These are phyloP conservation scores for Pseudogymnoascus pannorum DNA, from an alignment of 2,329 filamentous ascomycete genomes.

Conservation along the genomic window DNA sequence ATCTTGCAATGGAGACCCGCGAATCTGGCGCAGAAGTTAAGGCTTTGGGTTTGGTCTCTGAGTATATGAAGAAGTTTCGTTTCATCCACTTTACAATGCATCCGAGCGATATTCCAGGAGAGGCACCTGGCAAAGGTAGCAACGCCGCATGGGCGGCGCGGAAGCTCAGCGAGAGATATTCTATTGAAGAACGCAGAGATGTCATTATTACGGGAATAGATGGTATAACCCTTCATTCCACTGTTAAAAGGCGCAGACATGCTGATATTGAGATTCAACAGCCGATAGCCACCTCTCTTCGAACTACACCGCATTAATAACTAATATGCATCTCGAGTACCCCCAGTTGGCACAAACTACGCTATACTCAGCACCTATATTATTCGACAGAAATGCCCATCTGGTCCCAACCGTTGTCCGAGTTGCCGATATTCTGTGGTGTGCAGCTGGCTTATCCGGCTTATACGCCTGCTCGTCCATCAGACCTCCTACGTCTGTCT, in stretches of 20 bases:
- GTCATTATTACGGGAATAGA: constrained; percentile 67
- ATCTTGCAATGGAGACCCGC: constrained; percentile 65
- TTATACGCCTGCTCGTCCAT: constrained; percentile 57
- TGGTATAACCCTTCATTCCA: constrained; percentile 41
- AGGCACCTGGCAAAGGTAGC: constrained; percentile 67
- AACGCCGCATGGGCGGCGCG: constrained; percentile 66
- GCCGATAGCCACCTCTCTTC: constrained; percentile 64
- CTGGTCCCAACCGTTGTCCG: constrained; percentile 60
- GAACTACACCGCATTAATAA: constrained; percentile 60
- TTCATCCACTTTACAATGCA: constrained; percentile 62
- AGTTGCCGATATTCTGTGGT: constrained; percentile 66
- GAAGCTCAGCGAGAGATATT: constrained; percentile 56
- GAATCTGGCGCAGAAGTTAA: constrained; percentile 55
- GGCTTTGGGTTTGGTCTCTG: constrained; percentile 52
- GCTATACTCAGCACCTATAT: constrained; percentile 62
- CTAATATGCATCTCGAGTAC: constrained; percentile 52
- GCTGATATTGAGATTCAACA: constrained; percentile 28
- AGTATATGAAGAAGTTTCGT: constrained; percentile 58
- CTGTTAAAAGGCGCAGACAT: not conserved
- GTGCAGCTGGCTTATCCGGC: constrained; percentile 62
- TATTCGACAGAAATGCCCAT: constrained; percentile 68
- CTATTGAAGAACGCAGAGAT: constrained; percentile 44
- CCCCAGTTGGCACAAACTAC: constrained; percentile 55
- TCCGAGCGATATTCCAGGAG: constrained; percentile 56
- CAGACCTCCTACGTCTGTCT: constrained; percentile 66